These are phyloP conservation scores for Populus ilicifolia DNA, from an alignment of 345 rosid genomes.

Conservation along the genomic window DNA sequence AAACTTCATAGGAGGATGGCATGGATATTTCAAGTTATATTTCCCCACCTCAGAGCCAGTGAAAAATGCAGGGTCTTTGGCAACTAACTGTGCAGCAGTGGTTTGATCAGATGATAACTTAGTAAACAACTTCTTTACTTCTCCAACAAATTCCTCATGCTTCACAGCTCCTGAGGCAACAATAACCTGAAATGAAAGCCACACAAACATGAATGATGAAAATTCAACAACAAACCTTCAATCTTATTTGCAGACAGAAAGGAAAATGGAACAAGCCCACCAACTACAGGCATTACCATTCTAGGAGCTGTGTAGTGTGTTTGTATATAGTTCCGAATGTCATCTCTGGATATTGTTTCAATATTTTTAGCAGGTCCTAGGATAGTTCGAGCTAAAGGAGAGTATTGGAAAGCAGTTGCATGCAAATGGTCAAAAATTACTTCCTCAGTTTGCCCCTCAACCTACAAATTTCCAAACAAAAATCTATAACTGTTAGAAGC, in stretches of 20 bases:
- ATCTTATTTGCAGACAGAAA: not conserved
- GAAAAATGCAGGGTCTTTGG: constrained; percentile 74
- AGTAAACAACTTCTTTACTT: constrained; percentile 74
- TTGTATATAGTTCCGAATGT: constrained; percentile 76
- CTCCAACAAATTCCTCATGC: constrained; percentile 92
- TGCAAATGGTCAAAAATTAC: constrained; percentile 96
- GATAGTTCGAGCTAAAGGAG: constrained; percentile 93
- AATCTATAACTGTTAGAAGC: not conserved
- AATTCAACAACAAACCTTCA: not conserved
- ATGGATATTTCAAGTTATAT: constrained; percentile 6
- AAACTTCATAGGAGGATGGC: not conserved
- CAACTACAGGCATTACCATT: constrained; percentile 49
- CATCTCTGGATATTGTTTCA: constrained; percentile 63
- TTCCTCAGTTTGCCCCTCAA: constrained; percentile 89
- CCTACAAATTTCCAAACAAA: constrained; percentile 40
- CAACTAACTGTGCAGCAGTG: constrained; percentile 77
- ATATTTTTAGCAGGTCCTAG: constrained; percentile 88
- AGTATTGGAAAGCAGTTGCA: constrained; percentile 89
- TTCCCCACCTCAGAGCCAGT: constrained; percentile 92
- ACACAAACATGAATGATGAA: not conserved
- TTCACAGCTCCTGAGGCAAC: constrained; percentile 97
- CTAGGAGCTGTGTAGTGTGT: constrained; percentile 98
- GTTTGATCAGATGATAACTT: constrained; percentile 82
- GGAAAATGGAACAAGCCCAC: not conserved
- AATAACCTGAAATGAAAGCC: constrained; percentile 57